These are phyloP conservation scores for Wallacemonas sp. DNA, from an alignment of 208 protist genomes.

Conservation along the genomic window DNA sequence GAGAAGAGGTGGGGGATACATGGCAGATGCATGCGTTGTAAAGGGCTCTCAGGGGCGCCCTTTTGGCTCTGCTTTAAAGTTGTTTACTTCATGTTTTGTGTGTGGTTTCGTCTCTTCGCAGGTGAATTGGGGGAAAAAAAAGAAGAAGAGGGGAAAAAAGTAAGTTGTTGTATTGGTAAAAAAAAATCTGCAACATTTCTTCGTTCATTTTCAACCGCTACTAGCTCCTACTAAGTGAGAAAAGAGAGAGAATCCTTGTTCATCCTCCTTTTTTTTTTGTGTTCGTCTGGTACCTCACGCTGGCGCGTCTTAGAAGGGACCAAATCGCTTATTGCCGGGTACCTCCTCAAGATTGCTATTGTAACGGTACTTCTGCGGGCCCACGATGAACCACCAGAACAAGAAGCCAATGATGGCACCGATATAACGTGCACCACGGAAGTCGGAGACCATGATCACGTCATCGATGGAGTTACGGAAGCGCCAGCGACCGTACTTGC, in stretches of 20 bases:
- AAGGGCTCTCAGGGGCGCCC: no score
- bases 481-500: slow-evolving; percentile 82
- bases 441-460: slow-evolving; percentile 86
- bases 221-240: slow-evolving; percentile 12
- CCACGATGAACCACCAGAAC: slow-evolving; percentile 89
- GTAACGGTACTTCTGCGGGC: slow-evolving; percentile 82
- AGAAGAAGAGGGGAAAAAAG: slow-evolving; percentile 5
- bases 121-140: slow-evolving; percentile 11
- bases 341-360: slow-evolving; percentile 73
- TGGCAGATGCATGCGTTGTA: no score
- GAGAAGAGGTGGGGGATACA: no score
- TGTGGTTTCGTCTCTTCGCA: no score
- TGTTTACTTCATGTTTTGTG: neutral
- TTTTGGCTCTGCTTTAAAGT: neutral
- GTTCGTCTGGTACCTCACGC: neutral
- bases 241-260: neutral
- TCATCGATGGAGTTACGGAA: slow-evolving; percentile 89
- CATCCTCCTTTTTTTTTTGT: slow-evolving; percentile 11
- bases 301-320: slow-evolving; percentile 49
- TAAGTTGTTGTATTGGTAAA: slow-evolving; percentile 9
- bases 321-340: slow-evolving; percentile 78
- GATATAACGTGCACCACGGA: slow-evolving; percentile 69
- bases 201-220: neutral
- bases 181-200: slow-evolving; percentile 8
- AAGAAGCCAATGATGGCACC: slow-evolving; percentile 72